Base-by-base conservation (phyloP, 106 monocot species). In the Amphibolis antarctica region DNA sequence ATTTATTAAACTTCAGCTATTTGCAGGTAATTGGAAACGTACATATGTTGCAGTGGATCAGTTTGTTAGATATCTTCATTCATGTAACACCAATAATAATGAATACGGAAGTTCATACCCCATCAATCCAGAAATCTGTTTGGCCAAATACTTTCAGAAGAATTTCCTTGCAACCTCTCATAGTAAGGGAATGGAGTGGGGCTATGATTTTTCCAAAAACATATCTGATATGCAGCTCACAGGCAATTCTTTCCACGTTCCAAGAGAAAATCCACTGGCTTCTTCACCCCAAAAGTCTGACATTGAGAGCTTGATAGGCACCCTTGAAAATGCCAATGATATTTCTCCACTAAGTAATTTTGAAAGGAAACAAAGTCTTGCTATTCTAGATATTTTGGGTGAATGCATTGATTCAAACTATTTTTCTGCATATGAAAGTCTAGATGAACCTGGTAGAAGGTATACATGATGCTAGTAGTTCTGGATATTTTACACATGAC, bases 371-470 rank as follows among this genome's bases (percentile, higher is more conserved):
- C 74, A 91, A 62, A 76, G 81, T 28, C 63, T 88, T 67, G 78
- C 80, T 42, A 66, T 91, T 70, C 59, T 83, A 55, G 85, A 98
- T 78, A 64, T 98, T 80, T 53, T 98, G 62, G 62, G 56, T 73
- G 80, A 83, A 70, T 72, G 87, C 42, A 66, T 69, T 65, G 73
- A 82, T 70, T 60, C 73, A 69, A 59, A 60, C 28, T 60, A 26
- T 71, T 51, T 75, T 73, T 98, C 87, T 87, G 59, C 70, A 6
- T 98, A 87, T 69, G 76, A 81, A 71, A 88, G 71, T 75, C 81
- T 98, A 70, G 98, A 98, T 79, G 80, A 80, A 75, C 67, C 90
- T 73, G 98, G 82, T 1, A 63, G 91, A 73, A 87, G 87, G 98
- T 98, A 90, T n/a, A n/a, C n/a, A n/a, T n/a, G n/a, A n/a, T n/a